Percentiles rank a stretch among this genome's conserved stretches.
phyloP scores from a whole-genome alignment of 176 grass and related monocot species.

The Aechmea fasciata region DNA sequence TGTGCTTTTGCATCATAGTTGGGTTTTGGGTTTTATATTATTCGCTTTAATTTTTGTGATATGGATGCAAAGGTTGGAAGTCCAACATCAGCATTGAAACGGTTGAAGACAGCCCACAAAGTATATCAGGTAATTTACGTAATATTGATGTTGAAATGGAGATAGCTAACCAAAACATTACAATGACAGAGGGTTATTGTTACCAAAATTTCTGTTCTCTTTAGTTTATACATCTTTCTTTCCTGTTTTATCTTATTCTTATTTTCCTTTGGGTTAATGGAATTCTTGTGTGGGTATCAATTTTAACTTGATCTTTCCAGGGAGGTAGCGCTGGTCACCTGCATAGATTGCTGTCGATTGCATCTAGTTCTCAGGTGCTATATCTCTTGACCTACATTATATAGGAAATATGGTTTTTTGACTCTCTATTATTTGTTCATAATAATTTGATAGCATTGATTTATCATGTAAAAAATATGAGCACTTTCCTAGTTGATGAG shows the following conservation, averaged over 20 bases:
- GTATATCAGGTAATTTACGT: constrained; percentile 71
- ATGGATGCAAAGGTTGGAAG: constrained; percentile 43
- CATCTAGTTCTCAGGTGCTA: constrained; percentile 91
- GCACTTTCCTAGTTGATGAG: background rate
- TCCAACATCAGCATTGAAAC: constrained; percentile 40
- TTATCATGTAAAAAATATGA: background rate
- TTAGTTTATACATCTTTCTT: constrained; percentile 3
- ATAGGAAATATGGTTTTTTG: constrained; percentile 6
- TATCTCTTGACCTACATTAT: constrained; percentile 8
- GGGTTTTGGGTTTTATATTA: constrained; percentile 18
- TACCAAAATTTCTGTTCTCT: background rate
- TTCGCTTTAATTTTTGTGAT: constrained; percentile 18
- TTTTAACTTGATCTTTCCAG: constrained; percentile 38
- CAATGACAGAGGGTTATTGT: background rate
- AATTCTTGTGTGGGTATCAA: constrained; percentile 3
- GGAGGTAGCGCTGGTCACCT: constrained; percentile 93
- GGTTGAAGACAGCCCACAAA: constrained; percentile 39
- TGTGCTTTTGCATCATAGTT: constrained; percentile 5
- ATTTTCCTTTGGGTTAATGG: constrained; percentile 8
- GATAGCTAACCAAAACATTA: constrained; percentile 6
- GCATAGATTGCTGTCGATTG: constrained; percentile 80
- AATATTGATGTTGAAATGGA: background rate
- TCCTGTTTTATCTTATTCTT: background rate
- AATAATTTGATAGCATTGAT: background rate
- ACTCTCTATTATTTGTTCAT: background rate